phyloP scores from a whole-genome alignment of 257 asterid species.

The Solanum virginianum region DNA sequence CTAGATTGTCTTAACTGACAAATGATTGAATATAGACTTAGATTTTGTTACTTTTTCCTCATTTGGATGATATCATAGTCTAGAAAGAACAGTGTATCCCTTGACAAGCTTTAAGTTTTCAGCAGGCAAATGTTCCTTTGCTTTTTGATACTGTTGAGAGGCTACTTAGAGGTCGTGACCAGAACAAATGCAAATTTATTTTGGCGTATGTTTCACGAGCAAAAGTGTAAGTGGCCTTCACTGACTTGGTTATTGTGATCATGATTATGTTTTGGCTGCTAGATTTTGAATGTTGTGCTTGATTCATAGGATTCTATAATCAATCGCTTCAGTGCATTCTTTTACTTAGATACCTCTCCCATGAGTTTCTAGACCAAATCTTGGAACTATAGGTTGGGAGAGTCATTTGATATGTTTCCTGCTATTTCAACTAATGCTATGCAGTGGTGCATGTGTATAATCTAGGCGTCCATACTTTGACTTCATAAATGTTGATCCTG shows the following conservation, averaged over 20 bases:
- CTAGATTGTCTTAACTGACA: not conserved
- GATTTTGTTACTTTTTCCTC: not conserved
- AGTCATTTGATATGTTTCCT: not conserved
- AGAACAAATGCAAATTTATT: conserved; percentile 52
- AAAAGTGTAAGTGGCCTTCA: conserved; percentile 48
- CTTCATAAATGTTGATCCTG: not conserved
- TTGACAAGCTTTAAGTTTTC: conserved; percentile 69
- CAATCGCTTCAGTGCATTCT: not conserved
- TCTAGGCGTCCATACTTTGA: not conserved
- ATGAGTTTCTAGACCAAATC: not conserved
- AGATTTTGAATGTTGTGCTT: not conserved
- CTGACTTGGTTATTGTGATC: not conserved
- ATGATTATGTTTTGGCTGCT: not conserved
- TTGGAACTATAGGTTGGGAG: not conserved
- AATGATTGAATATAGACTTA: not conserved
- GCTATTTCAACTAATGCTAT: not conserved
- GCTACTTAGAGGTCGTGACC: conserved; percentile 35
- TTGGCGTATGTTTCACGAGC: conserved; percentile 80
- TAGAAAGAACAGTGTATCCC: conserved; percentile 14
- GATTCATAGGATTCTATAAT: not conserved
- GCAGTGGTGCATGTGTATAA: not conserved
- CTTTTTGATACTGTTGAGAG: conserved; percentile 64
- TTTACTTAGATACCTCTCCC: not conserved
- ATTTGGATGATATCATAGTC: not conserved
- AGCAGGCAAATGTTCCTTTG: conserved; percentile 67